Conservation (phyloP, 352 stramenopile species). For the Phytophthora megakarya region DNA sequence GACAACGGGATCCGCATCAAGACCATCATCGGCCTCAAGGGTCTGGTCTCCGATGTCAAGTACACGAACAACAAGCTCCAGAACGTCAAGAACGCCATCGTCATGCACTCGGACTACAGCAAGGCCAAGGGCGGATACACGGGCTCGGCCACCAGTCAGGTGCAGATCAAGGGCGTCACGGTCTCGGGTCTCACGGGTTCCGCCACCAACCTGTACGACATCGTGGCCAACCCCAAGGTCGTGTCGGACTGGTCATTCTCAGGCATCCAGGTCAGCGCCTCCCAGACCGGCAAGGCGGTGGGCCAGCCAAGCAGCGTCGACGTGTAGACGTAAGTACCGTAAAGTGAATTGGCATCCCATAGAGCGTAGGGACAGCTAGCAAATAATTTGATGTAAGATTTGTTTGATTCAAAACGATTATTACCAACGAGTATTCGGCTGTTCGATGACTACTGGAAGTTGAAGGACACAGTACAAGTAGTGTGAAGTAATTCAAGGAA, state of each 20-base stretch:
- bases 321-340: background rate
- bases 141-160: constrained; percentile 17
- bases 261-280: constrained; percentile 9
- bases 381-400: too few species aligned
- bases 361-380: background rate
- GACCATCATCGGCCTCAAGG: constrained; percentile 27
- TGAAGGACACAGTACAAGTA: too few species aligned
- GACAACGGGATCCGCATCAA: constrained; percentile 27
- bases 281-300: background rate
- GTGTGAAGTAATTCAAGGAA: too few species aligned
- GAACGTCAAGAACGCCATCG: constrained; percentile 25
- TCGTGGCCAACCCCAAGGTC: constrained; percentile 26
- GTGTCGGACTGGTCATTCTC: constrained; percentile 25
- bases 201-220: constrained; percentile 35
- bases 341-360: background rate
- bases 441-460: too few species aligned
- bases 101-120: constrained; percentile 23
- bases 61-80: constrained; percentile 28
- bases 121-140: constrained; percentile 31
- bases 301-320: constrained; percentile 9
- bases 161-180: constrained; percentile 10
- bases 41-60: constrained; percentile 20
- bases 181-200: constrained; percentile 25
- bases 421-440: too few species aligned
- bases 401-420: too few species aligned